These are phyloP conservation scores for Carex littledalei DNA, from an alignment of 176 grass and related monocot genomes.

Conservation along the genomic window DNA sequence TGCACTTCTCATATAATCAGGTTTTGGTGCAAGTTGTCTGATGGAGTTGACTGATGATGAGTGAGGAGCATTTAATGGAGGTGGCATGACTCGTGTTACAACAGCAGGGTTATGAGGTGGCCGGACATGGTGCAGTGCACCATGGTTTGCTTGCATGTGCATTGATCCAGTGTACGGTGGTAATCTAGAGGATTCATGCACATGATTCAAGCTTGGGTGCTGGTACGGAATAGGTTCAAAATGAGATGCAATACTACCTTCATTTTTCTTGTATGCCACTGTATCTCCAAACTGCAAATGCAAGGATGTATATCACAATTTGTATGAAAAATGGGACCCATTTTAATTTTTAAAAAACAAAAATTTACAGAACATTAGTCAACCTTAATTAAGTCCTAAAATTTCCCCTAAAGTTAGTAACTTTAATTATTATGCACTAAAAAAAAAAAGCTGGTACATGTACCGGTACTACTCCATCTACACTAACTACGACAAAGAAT, in stretches of 20 bases:
- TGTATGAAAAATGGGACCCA: background rate
- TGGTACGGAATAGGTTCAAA: slow-evolving; percentile 32
- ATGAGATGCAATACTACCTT: slow-evolving; percentile 36
- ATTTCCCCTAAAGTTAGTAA: background rate
- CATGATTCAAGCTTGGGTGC: background rate
- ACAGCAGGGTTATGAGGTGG: slow-evolving; percentile 38
- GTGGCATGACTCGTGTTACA: slow-evolving; percentile 31
- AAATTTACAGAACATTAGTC: slow-evolving; percentile 1
- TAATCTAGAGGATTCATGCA: slow-evolving; percentile 32
- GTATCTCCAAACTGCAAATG: slow-evolving; percentile 47
- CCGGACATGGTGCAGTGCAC: slow-evolving; percentile 37
- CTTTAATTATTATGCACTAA: slow-evolving; percentile 14
- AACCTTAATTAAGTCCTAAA: background rate
- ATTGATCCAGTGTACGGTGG: slow-evolving; percentile 26
- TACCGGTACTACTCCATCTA: background rate
- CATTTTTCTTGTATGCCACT: slow-evolving; percentile 37
- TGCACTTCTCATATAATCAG: slow-evolving; percentile 42
- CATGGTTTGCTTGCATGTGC: slow-evolving; percentile 41
- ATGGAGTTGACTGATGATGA: slow-evolving; percentile 27
- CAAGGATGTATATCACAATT: background rate
- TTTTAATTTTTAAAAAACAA: slow-evolving; percentile 2
- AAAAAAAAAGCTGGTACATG: background rate
- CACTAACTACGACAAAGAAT: background rate
- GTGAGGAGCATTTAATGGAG: slow-evolving; percentile 40
- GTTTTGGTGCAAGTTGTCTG: slow-evolving; percentile 29